Evolutionary conservation across 2,329 filamentous ascomycete genomes (phyloP).

Genomic region (Scedosporium boydii): DNA sequence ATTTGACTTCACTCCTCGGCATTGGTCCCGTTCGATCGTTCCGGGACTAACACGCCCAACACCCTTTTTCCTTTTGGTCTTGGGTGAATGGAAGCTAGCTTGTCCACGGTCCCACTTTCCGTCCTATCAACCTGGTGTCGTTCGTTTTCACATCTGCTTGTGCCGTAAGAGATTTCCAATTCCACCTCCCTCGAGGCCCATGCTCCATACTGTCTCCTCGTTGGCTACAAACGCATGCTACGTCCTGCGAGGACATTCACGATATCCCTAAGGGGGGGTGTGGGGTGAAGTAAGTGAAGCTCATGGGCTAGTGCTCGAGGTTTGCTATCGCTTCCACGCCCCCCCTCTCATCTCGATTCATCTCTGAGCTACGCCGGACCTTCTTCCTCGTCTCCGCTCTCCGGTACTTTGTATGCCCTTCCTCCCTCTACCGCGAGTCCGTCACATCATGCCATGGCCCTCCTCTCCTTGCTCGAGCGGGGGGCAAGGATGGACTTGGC

Average conservation of each 20-base stretch:
- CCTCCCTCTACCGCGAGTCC: constrained; percentile 1
- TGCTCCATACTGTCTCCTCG: not conserved
- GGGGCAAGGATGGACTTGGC: not conserved
- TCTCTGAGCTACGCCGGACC: not conserved
- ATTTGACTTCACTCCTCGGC: not conserved
- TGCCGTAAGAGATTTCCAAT: not conserved
- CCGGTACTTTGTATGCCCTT: not conserved
- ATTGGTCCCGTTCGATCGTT: not conserved
- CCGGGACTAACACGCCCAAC: not conserved
- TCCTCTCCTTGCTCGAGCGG: constrained; percentile 5
- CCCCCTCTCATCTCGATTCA: not conserved
- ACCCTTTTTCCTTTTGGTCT: not conserved
- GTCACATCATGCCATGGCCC: constrained; percentile 8
- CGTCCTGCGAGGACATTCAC: not conserved
- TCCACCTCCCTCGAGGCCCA: not conserved
- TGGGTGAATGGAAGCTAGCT: not conserved
- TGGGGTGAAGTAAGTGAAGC: not conserved
- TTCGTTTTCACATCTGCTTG: not conserved
- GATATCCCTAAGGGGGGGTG: not conserved
- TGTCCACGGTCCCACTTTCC: constrained; percentile 4
- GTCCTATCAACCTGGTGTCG: constrained; percentile 4
- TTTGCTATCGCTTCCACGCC: not conserved
- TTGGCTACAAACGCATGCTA: constrained; percentile 1
- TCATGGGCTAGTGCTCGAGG: not conserved
- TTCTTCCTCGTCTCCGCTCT: not conserved